phyloP scores from a whole-genome alignment of 2,329 filamentous ascomycete genomes.

The Ramularia endophylla region DNA sequence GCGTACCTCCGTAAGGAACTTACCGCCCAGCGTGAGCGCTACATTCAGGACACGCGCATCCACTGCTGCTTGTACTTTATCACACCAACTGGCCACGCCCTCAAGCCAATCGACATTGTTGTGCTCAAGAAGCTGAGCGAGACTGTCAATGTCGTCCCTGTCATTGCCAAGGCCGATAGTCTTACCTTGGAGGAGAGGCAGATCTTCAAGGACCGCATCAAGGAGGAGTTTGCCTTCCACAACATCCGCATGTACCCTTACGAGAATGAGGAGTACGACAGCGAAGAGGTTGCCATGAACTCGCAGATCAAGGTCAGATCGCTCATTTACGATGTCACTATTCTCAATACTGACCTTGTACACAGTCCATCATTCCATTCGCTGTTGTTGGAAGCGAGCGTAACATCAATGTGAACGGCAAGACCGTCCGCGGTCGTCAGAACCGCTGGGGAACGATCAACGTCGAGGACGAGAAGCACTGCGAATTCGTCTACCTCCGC shows the following conservation, averaged over 20 bases:
- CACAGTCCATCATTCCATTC: constrained; percentile 85
- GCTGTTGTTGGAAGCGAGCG: constrained; percentile 98
- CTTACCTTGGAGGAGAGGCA: constrained; percentile 91
- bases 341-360: constrained; percentile 21
- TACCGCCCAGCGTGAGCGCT: constrained; percentile 96
- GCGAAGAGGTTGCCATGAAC: constrained; percentile 91
- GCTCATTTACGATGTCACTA: too few relatives aligned
- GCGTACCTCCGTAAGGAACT: constrained; percentile 99
- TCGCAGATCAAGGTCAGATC: constrained; percentile 81
- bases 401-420: constrained; percentile 93
- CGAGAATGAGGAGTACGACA: constrained; percentile 97
- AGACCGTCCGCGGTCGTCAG: constrained; percentile 87
- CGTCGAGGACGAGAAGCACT: constrained; percentile 98
- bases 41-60: constrained; percentile 98
- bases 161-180: constrained; percentile 97
- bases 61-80: constrained; percentile 99
- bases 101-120: constrained; percentile 99
- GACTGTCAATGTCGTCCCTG: constrained; percentile 97
- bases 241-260: constrained; percentile 99
- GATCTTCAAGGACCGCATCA: constrained; percentile 96
- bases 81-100: constrained; percentile 92
- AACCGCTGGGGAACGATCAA: constrained; percentile 99
- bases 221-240: constrained; percentile 99
- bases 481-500: constrained; percentile 97
- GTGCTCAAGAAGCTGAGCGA: constrained; percentile 99